These are phyloP conservation scores for Actinomortierella ambigua DNA, from an alignment of 371 early-diverging fungal genomes.

Conservation along the genomic window DNA sequence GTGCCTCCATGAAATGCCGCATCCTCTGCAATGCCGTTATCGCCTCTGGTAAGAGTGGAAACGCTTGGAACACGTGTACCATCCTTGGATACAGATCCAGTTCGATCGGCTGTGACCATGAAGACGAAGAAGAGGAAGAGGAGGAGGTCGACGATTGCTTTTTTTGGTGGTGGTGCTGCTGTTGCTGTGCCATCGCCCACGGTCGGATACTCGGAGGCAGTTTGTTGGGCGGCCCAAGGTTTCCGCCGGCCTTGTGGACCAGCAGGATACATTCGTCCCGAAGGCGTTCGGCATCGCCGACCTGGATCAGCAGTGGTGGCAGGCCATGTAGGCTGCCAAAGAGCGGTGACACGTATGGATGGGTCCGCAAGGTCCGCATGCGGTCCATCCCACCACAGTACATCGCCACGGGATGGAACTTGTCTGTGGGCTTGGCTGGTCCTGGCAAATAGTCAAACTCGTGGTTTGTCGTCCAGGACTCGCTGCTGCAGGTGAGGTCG, in stretches of 20 bases:
- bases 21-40: slow-evolving; percentile 51
- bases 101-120: slow-evolving; percentile 8
- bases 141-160: no score
- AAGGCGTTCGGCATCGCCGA: slow-evolving; percentile 47
- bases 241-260: slow-evolving; percentile 33
- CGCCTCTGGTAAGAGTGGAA: slow-evolving; percentile 53
- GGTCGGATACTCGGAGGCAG: slow-evolving; percentile 6
- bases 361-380: slow-evolving; percentile 20
- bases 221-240: slow-evolving; percentile 11
- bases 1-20: slow-evolving; percentile 28
- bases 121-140: no score
- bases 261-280: slow-evolving; percentile 45
- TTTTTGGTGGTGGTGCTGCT: background rate
- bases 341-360: slow-evolving; percentile 49
- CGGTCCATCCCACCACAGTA: slow-evolving; percentile 25
- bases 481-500: slow-evolving; percentile 46
- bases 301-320: slow-evolving; percentile 50
- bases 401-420: slow-evolving; percentile 37
- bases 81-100: slow-evolving; percentile 48
- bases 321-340: slow-evolving; percentile 47
- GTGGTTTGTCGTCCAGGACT: slow-evolving; percentile 35
- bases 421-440: slow-evolving; percentile 20
- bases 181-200: background rate
- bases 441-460: slow-evolving; percentile 46
- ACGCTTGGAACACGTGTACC: slow-evolving; percentile 64